Conservation (phyloP, 306 rosid species). For the Senna siamea region DNA sequence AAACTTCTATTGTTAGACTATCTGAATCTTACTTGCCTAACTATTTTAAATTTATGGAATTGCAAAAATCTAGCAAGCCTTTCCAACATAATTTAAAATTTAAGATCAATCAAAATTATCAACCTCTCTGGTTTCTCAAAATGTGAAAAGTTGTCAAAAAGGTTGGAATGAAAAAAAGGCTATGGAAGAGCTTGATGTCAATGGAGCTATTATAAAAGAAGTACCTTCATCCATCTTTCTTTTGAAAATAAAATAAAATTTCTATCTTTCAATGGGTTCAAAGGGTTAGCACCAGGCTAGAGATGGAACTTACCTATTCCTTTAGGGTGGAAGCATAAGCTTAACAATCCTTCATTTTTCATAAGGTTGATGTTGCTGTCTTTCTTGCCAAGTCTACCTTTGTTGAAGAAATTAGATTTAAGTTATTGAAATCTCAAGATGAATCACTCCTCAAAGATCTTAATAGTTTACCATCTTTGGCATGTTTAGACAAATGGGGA, state of each 20-base stretch:
- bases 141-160: slow-evolving; percentile 31
- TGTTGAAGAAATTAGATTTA: no score
- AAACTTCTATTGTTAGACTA: no score
- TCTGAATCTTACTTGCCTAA: no score
- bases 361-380: slow-evolving; percentile 31
- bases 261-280: slow-evolving; percentile 40
- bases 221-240: slow-evolving; percentile 29
- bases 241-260: slow-evolving; percentile 29
- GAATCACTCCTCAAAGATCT: no score
- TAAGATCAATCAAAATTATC: no score
- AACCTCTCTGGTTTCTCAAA: slow-evolving; percentile 45
- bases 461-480: no score
- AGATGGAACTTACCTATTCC: no score
- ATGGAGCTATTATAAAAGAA: slow-evolving; percentile 29
- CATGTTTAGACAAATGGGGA: no score
- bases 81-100: no score
- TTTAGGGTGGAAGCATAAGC: background rate
- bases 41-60: no score
- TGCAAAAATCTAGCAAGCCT: no score
- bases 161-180: slow-evolving; percentile 19
- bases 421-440: no score
- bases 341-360: background rate
- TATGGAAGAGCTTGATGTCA: slow-evolving; percentile 38
- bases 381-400: background rate
- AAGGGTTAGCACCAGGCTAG: background rate